These are phyloP conservation scores for Flagelloscypha sp. DNA, from an alignment of 768 basidiomycete species.

Conservation along the genomic window DNA sequence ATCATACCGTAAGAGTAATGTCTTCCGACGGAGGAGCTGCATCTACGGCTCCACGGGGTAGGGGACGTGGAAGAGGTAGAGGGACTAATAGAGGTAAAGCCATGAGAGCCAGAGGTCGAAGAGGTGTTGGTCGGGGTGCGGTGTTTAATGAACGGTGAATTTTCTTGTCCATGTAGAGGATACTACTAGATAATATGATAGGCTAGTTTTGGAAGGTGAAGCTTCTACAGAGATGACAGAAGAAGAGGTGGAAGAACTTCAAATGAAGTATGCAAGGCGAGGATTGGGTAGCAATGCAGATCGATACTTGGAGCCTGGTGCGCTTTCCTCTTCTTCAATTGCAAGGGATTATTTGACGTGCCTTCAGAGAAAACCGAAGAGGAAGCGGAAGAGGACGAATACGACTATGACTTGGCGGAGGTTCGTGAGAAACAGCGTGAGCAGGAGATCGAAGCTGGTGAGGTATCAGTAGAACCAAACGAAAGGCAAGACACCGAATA, in stretches of 20 bases:
- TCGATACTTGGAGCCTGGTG: slow-evolving; percentile 68
- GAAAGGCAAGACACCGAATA: slow-evolving; percentile 28
- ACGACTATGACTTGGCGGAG: slow-evolving; percentile 61
- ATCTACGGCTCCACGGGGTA: too few species aligned
- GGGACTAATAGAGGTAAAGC: too few species aligned
- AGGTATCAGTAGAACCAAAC: slow-evolving; percentile 13
- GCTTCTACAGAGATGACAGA: slow-evolving; percentile 30
- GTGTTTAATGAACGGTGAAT: too few species aligned
- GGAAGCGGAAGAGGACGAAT: slow-evolving; percentile 33
- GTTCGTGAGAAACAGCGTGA: slow-evolving; percentile 65
- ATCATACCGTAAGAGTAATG: too few species aligned
- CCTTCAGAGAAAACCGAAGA: neutral
- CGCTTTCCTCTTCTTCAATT: slow-evolving; percentile 8
- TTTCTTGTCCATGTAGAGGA: too few species aligned
- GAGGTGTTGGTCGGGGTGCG: too few species aligned
- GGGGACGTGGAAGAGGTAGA: too few species aligned
- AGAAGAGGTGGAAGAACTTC: slow-evolving; percentile 41
- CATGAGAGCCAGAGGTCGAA: too few species aligned
- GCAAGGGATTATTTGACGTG: neutral
- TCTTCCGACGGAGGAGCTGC: too few species aligned
- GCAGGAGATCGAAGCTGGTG: slow-evolving; percentile 28
- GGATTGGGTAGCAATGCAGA: slow-evolving; percentile 64
- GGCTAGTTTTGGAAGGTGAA: slow-evolving; percentile 57
- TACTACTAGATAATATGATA: too few species aligned
- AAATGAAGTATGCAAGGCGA: slow-evolving; percentile 46